phyloP scores from a whole-genome alignment of 2,329 filamentous ascomycete genomes.

The Aspergillus transmontanensis region DNA sequence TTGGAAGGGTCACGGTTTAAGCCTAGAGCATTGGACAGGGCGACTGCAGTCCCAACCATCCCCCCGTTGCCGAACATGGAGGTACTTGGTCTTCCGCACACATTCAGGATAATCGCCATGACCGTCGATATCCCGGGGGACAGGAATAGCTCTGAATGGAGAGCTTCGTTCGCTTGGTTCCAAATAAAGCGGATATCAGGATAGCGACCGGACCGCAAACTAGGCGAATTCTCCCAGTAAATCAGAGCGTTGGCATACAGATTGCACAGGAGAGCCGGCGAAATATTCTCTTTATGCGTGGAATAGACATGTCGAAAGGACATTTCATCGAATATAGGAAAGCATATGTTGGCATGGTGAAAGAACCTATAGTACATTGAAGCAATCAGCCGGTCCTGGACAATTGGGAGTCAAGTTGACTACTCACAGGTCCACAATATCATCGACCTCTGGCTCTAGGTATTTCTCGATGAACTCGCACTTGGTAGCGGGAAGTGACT shows the following conservation, averaged over 20 bases:
- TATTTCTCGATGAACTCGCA: conserved; percentile 56
- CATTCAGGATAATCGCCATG: conserved; percentile 56
- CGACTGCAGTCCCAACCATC: conserved; percentile 54
- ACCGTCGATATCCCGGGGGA: conserved; percentile 59
- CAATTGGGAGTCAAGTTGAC: background rate
- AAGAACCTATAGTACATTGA: conserved; percentile 46
- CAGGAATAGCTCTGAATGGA: conserved; percentile 57
- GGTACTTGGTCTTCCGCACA: conserved; percentile 58
- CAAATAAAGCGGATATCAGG: conserved; percentile 60
- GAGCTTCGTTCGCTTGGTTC: conserved; percentile 58
- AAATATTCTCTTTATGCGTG: conserved; percentile 49
- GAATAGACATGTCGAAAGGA: conserved; percentile 49
- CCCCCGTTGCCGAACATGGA: conserved; percentile 59
- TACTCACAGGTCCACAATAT: conserved; percentile 50
- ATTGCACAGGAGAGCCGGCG: conserved; percentile 54
- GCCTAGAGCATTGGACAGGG: conserved; percentile 57
- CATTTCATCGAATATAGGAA: conserved; percentile 57
- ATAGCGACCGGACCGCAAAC: conserved; percentile 37
- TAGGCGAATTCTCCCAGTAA: conserved; percentile 52
- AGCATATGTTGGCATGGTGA: conserved; percentile 52
- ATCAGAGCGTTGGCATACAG: conserved; percentile 56
- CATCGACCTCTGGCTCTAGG: conserved; percentile 37
- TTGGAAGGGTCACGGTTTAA: conserved; percentile 55
- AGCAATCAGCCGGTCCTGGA: background rate
- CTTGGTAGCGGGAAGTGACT: conserved; percentile 38